phyloP scores from a whole-genome alignment of 2,329 filamentous ascomycete genomes.

The Fusarium nodosum region DNA sequence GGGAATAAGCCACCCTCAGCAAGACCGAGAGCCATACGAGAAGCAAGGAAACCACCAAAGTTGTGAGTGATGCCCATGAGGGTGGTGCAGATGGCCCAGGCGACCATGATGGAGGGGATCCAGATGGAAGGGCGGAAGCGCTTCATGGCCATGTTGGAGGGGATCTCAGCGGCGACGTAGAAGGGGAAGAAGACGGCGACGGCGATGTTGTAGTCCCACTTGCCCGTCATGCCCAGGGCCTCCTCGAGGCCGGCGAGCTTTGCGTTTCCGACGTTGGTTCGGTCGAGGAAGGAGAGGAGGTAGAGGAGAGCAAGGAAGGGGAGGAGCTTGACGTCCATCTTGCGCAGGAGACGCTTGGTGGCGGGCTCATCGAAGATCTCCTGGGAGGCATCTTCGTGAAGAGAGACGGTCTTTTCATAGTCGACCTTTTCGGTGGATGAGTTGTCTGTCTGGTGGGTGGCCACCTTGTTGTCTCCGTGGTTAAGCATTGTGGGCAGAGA shows the following conservation, averaged over 20 bases:
- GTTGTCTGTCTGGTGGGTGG: conserved; percentile 35
- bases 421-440: conserved; percentile 50
- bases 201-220: conserved; percentile 56
- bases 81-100: conserved; percentile 60
- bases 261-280: conserved; percentile 67
- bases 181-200: conserved; percentile 67
- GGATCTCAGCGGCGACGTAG: conserved; percentile 64
- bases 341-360: conserved; percentile 66
- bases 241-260: conserved; percentile 66
- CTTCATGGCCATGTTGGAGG: conserved; percentile 67
- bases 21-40: conserved; percentile 63
- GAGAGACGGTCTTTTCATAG: conserved; percentile 47
- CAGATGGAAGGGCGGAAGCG: conserved; percentile 61
- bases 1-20: conserved; percentile 72
- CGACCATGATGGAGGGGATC: conserved; percentile 63
- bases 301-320: conserved; percentile 72
- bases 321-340: conserved; percentile 68
- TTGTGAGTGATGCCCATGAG: conserved; percentile 63
- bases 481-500: conserved; percentile 39
- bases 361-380: conserved; percentile 52
- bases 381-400: conserved; percentile 45
- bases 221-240: conserved; percentile 52
- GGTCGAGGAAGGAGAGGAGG: conserved; percentile 65
- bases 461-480: conserved; percentile 30
- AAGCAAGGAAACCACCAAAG: conserved; percentile 63